Evolutionary conservation across 2,329 filamentous ascomycete genomes (phyloP), one percentile per base, ranked within the genome.

Genomic region (Teratosphaeriaceae sp.): DNA sequence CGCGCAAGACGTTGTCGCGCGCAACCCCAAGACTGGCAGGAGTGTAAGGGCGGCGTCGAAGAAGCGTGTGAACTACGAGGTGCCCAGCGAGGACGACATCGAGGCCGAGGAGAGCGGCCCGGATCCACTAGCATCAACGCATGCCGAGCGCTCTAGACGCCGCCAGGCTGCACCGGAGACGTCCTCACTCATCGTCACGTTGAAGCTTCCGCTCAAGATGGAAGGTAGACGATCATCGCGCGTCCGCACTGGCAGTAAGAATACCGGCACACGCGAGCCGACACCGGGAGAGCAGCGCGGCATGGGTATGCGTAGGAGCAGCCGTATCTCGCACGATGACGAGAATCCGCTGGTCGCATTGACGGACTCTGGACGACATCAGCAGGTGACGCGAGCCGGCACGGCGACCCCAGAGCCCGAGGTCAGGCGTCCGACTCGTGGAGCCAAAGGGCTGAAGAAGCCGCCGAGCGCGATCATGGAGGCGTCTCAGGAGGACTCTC

Each of bases 321-420:
- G 75, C 56, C 77, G 79, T 35, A 68, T 78, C 15, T 78, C 73
- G 19, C 75, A 78, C 48, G 75, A 78, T 49, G 66, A 73, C 3
- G 71, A 75, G 20, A 72, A 75, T 26, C 71, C 75, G 24, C 70
- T 81, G 12, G 64, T 79, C 35, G 75, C 73, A 13, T 63, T 82
- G 34, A 75, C 77, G 2, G 73, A 76, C 49, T 80, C 77, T 6
- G 78, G 78, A 15, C 73, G 68, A 45, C 76, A 81, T 57, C 69
- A 71, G 45, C 62, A 75, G 42, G 67, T 76, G 3, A 65, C 79
- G 8, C 68, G 76, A 46, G 65, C 70, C 50, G 74, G 72, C 20
- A 78, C 76, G 2, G 65, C 64, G 30, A 79, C 76, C 4, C 60
- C 64, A 3, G 70, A 76, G 46, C 50, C 66, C 12, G 49, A 40